Evolutionary conservation across 192 early-diverging fungal genomes (phyloP).

Genomic region (Rhizoclosmatium globosum): DNA sequence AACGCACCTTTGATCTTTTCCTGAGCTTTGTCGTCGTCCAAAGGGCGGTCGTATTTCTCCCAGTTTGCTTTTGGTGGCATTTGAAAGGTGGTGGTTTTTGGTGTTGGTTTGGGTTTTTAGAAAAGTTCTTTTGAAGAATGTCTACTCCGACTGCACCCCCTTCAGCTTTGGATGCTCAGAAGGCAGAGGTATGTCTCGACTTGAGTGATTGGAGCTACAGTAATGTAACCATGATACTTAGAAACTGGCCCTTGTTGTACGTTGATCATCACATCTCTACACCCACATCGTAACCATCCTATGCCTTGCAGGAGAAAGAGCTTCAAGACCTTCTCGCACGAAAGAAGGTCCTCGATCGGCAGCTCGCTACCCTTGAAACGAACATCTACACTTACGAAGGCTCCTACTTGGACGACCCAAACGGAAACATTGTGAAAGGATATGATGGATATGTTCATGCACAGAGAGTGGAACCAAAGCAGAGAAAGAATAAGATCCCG

Average conservation of each 20-base stretch:
- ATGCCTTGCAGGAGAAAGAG: constrained; percentile 17
- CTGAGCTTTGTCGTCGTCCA: constrained; percentile 81
- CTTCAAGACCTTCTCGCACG: constrained; percentile 29
- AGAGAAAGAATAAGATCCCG: constrained; percentile 18
- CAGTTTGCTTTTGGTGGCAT: constrained; percentile 94
- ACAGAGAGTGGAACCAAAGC: background rate
- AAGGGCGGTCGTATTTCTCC: constrained; percentile 93
- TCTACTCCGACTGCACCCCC: background rate
- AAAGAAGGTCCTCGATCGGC: constrained; percentile 34
- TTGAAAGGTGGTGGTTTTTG: background rate
- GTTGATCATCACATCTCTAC: background rate
- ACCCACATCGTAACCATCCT: background rate
- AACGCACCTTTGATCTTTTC: constrained; percentile 80
- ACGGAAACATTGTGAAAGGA: constrained; percentile 34
- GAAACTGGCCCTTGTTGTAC: background rate
- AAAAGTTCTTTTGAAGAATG: background rate
- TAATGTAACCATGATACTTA: background rate
- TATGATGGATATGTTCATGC: constrained; percentile 33
- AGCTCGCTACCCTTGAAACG: constrained; percentile 37
- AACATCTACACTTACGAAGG: constrained; percentile 41
- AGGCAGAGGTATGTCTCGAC: constrained; percentile 15
- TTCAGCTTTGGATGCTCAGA: constrained; percentile 6
- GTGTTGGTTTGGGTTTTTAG: constrained; percentile 3
- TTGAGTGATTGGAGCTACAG: background rate
- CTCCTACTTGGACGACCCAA: constrained; percentile 39